These are phyloP conservation scores for Solanum aculeatissimum DNA, from an alignment of 305 asterid genomes.

Conservation along the genomic window DNA sequence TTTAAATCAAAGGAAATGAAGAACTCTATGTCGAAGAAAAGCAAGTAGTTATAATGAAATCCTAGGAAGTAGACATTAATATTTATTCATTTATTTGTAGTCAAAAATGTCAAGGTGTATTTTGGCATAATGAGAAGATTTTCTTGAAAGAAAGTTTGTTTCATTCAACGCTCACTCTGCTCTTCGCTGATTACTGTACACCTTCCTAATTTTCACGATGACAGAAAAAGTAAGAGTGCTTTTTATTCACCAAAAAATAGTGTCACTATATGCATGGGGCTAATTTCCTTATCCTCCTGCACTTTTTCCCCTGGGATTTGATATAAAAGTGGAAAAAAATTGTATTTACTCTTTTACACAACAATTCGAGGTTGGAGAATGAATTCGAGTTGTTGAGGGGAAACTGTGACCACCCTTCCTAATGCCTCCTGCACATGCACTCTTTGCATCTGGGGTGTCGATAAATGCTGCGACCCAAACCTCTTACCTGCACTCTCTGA, in stretches of 20 bases:
- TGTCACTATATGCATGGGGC: neutral
- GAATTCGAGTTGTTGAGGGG: neutral
- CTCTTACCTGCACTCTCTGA: slow-evolving; percentile 43
- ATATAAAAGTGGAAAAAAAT: neutral
- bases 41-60: neutral
- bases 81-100: slow-evolving; percentile 2
- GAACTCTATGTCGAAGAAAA: neutral
- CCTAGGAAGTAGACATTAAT: neutral
- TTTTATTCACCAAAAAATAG: neutral
- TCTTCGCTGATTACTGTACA: neutral
- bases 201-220: neutral
- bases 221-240: neutral
- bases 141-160: neutral
- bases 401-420: neutral
- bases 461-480: slow-evolving; percentile 53
- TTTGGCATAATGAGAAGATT: neutral
- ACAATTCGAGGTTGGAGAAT: neutral
- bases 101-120: neutral
- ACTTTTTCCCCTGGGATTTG: neutral
- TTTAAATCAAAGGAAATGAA: neutral
- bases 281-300: neutral
- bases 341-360: too few species aligned
- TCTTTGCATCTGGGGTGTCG: slow-evolving; percentile 57
- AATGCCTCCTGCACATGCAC: slow-evolving; percentile 48
- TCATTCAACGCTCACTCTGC: neutral